phyloP scores from a whole-genome alignment of 192 early-diverging fungal species.

The Ambispora gerdemannii region DNA sequence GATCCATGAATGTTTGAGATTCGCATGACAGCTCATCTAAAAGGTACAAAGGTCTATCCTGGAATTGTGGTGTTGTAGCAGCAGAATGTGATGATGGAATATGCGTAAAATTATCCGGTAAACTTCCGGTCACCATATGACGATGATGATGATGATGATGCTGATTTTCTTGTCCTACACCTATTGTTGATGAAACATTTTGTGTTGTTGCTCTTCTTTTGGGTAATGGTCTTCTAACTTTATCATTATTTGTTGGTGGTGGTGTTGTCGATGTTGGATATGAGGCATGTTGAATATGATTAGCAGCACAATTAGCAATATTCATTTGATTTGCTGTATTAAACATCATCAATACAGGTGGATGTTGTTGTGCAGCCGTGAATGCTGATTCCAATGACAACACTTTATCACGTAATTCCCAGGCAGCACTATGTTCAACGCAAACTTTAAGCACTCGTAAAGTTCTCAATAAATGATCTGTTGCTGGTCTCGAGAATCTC shows the following conservation, averaged over 20 bases:
- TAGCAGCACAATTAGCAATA: too few relatives aligned
- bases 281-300: not conserved
- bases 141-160: too few relatives aligned
- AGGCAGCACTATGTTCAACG: conserved; percentile 19
- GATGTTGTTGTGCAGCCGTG: not conserved
- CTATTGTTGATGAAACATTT: too few relatives aligned
- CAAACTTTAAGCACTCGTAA: conserved; percentile 22
- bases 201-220: not conserved
- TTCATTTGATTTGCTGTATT: too few relatives aligned
- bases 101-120: not conserved
- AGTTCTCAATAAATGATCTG: conserved; percentile 20
- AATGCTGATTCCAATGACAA: not conserved
- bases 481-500: conserved; percentile 1
- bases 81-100: not conserved
- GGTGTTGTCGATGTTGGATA: not conserved
- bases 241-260: not conserved
- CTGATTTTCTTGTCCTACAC: not conserved
- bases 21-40: not conserved
- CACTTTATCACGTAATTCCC: conserved; percentile 14
- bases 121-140: not conserved
- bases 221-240: not conserved
- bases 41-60: not conserved
- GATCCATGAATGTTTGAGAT: not conserved
- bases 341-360: not conserved
- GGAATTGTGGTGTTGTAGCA: not conserved